Evolutionary conservation across 2,329 filamentous ascomycete species (phyloP), one percentile per base, ranked within the genome.

Genomic region (Microdochium bolleyi): DNA sequence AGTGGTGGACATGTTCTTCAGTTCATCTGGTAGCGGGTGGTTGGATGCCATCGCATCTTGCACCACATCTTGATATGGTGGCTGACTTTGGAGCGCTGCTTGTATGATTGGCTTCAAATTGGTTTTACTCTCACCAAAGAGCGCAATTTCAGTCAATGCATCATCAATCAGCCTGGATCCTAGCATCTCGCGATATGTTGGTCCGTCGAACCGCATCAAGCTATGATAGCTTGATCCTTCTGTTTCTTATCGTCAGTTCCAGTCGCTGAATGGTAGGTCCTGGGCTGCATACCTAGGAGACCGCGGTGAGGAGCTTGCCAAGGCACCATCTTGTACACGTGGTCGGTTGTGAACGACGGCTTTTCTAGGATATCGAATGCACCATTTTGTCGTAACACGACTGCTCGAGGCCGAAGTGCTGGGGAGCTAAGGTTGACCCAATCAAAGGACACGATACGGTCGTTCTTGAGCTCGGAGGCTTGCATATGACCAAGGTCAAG

Each of bases 361-460:
- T 81, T 79, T 57, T 84, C 78, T 24, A 86, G 63, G 19, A 87
- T 81, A 27, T 83, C 80, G 61, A 85, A 82, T 14, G 70, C 72
- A 19, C 83, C 82, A 56, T 78, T 85, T 32, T 80, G 80, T 24
- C 82, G 74, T 24, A 86, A 64, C 1, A 82, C 80, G 24, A 86
- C 64, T 38, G 83, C 68, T n/a, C 83, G 74, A 27, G 82, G 80
- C 24, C 76, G 76, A 49, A 84, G 61, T 14, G 75, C 73, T 3
- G 79, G 71, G 3, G 78, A 80, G 11, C 76, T 73, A 49, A 84
- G 70, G 3, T 79, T 84, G 10, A 85, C 70, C 83, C 83, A 87
- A 62, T 87, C 83, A 63, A 86, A 86, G 0, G 83, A 85, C 8
- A 86, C 80, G 30, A 86, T 84, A 21, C 80, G 76, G 52, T 85